Percentiles rank a stretch among this genome's conserved stretches.
Evolutionary conservation across 1,284 basidiomycete genomes (phyloP).

Genomic region (Sporisorium exsertum): DNA sequence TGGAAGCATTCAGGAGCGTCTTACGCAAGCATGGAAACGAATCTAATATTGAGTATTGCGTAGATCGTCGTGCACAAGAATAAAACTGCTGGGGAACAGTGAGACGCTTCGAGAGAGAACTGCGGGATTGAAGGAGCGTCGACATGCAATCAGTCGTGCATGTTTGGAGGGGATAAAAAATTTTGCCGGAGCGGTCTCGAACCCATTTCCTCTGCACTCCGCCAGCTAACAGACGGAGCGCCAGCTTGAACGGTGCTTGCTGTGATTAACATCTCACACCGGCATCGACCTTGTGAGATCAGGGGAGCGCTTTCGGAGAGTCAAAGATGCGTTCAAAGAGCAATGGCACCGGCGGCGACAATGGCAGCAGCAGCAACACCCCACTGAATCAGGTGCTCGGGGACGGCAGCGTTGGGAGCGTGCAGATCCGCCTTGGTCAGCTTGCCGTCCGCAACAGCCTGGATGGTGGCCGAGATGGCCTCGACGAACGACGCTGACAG

Average conservation of each 20-base stretch:
- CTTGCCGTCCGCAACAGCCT: conserved; percentile 40
- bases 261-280: not conserved
- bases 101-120: not conserved
- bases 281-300: not conserved
- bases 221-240: not conserved
- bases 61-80: not conserved
- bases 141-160: not conserved
- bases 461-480: conserved; percentile 50
- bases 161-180: not conserved
- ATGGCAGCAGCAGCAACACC: conserved; percentile 55
- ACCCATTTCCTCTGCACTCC: not conserved
- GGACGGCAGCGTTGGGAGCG: conserved; percentile 38
- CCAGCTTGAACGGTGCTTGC: not conserved
- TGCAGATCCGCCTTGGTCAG: conserved; percentile 35
- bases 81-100: not conserved
- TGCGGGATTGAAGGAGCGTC: conserved; percentile 2
- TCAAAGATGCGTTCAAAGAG: conserved; percentile 50
- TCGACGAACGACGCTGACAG: conserved; percentile 40
- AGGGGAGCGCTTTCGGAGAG: conserved; percentile 20
- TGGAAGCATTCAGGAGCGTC: too few species aligned
- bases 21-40: conserved; percentile 1
- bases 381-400: conserved; percentile 36
- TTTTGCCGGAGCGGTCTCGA: not conserved
- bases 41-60: conserved; percentile 21
- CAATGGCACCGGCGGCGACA: conserved; percentile 62